Base-by-base conservation (phyloP, 495 filamentous ascomycete species). In the Tuber indicum region DNA sequence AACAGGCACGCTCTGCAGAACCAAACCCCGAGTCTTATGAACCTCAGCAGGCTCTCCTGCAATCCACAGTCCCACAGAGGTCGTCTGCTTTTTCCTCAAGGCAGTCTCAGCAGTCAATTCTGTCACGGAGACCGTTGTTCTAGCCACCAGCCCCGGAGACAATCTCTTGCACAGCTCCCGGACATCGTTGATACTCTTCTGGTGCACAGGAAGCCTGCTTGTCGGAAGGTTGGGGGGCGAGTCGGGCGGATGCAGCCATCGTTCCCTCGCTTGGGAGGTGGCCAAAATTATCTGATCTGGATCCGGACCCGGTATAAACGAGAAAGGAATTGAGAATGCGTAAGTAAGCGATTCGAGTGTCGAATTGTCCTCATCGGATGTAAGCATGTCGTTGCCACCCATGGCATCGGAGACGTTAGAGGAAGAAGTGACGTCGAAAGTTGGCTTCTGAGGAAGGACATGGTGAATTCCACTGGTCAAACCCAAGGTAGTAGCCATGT, bases 321-420 rank as follows among this genome's bases (percentile, higher is more conserved):
- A 90, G 86, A 99, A 97, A 46, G 96, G 96, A 14, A 98, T 91
- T 83, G 97, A 97, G 89, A 98, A 98, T 81, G 93, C 92, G 72
- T 92, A 88, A 79, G 91, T 91, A 52, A 81, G 75, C 32, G 70
- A 71, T 44, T 79, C 74, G 42, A 73, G 78, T 17, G 73, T 77
- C 41, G 78, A 72, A 71, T 81, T 79, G 41, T 75, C 72, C 71
- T 62, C 58, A 17, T 66, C 58, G 14, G 58, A 66, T 66, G 26
- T 66, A 36, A 66, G 58, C 26, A 66, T 36, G 58, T 66, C 58
- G 58, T 66, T 66, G 26, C 32, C 58, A 66, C 58, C 58, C 58
- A 66, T 36, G 58, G 58, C 26, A 17, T 36, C 26, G 26, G 78
- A 45, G 81, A 26, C 66, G 52, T 75, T 49, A 44, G 52, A 46